Percentiles rank a stretch among this genome's conserved stretches.
Conservation (phyloP, 805 yeast species). For the Yarrowia sp. region DNA sequence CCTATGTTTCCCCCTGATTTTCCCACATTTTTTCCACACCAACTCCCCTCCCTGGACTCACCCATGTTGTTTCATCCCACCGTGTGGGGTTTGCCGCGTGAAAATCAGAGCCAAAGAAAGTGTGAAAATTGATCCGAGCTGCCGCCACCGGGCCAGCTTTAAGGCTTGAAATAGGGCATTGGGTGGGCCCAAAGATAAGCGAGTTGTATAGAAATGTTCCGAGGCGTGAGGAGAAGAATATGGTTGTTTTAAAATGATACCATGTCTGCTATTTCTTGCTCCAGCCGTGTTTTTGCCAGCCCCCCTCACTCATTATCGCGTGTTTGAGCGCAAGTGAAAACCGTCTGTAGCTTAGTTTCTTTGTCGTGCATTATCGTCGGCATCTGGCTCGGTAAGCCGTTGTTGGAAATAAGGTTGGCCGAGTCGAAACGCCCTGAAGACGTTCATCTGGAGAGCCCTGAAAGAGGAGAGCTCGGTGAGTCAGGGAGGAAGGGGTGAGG, state of each 20-base stretch:
- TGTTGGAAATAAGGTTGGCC: constrained; percentile 24
- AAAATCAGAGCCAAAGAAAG: constrained; percentile 17
- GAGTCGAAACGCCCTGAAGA: background rate
- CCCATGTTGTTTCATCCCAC: constrained; percentile 35
- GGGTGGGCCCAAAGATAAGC: background rate
- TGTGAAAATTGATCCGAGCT: constrained; percentile 36
- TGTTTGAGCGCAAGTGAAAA: constrained; percentile 32
- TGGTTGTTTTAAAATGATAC: no score
- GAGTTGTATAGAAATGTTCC: background rate
- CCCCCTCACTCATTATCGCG: constrained; percentile 14
- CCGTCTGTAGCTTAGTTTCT: constrained; percentile 34
- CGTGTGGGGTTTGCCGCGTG: constrained; percentile 36
- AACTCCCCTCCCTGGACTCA: background rate
- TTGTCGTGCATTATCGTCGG: constrained; percentile 38
- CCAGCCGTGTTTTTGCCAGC: background rate
- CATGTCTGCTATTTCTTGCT: no score
- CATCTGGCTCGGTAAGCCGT: constrained; percentile 38
- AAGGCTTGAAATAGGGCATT: background rate
- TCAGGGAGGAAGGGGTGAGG: no score
- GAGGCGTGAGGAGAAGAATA: background rate
- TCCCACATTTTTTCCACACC: background rate
- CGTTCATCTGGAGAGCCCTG: no score
- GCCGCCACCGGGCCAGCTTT: constrained; percentile 3
- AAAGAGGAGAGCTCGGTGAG: no score
- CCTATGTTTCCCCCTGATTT: background rate